These are phyloP conservation scores for Discostella stelligeroides DNA, from an alignment of 108 stramenopile genomes.

Conservation along the genomic window DNA sequence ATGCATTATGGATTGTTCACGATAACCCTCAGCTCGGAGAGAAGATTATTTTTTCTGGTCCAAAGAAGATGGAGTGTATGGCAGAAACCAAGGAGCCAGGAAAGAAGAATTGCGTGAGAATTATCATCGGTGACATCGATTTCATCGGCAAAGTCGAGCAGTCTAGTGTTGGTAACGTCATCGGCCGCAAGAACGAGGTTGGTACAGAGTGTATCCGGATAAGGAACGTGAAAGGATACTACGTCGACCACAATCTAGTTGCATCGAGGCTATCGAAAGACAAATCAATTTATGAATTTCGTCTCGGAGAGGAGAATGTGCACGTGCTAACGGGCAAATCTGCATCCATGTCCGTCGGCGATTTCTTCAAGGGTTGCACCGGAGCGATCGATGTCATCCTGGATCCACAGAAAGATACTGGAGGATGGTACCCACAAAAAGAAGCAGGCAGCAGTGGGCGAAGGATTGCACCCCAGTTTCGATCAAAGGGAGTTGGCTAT, in stretches of 20 bases:
- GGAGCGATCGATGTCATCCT: conserved; percentile 59
- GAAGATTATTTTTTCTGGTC: conserved; percentile 45
- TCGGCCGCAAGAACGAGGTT: conserved; percentile 33
- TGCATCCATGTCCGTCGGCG: conserved; percentile 38
- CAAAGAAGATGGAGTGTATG: conserved; percentile 46
- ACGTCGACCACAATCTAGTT: conserved; percentile 45
- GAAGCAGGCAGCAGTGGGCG: conserved; percentile 45
- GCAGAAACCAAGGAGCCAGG: conserved; percentile 63
- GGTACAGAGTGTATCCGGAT: conserved; percentile 55
- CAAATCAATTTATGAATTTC: conserved; percentile 57
- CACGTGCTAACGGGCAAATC: conserved; percentile 47
- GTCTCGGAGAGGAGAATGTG: conserved; percentile 44
- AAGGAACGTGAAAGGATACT: conserved; percentile 49
- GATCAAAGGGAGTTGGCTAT: conserved; percentile 65
- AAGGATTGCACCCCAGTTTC: conserved; percentile 65
- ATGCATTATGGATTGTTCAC: conserved; percentile 62
- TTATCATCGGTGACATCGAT: conserved; percentile 57
- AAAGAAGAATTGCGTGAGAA: conserved; percentile 50
- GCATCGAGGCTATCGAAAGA: conserved; percentile 47
- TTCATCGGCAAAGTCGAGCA: conserved; percentile 49
- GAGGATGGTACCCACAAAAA: conserved; percentile 55
- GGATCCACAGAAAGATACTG: conserved; percentile 54
- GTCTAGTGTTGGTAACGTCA: conserved; percentile 29
- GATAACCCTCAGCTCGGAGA: conserved; percentile 56
- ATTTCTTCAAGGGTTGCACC: conserved; percentile 54